Percentiles rank a stretch among this genome's conserved stretches.
Conservation (phyloP, 164 flowering plant species). For the Tinospora cordifolia region DNA sequence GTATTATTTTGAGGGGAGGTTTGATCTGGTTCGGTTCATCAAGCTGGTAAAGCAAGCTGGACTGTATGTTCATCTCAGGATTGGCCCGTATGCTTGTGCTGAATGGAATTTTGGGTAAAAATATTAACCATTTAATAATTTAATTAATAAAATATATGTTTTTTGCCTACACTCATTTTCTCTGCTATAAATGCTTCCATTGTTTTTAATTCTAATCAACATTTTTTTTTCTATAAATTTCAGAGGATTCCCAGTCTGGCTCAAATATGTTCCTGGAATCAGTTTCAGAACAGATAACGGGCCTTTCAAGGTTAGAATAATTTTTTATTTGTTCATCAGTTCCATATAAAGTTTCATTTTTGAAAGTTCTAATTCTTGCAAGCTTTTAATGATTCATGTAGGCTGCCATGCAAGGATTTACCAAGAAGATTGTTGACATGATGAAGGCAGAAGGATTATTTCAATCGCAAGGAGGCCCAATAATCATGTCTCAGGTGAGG, state of each 20-base stretch:
- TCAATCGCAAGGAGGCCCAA: slow-evolving; percentile 87
- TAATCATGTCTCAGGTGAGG: slow-evolving; percentile 72
- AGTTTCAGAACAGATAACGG: slow-evolving; percentile 76
- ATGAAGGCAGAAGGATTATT: slow-evolving; percentile 75
- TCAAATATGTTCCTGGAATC: slow-evolving; percentile 76
- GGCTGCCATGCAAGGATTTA: slow-evolving; percentile 60
- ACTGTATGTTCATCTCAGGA: slow-evolving; percentile 78
- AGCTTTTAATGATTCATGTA: slow-evolving; percentile 18
- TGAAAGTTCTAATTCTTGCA: background rate
- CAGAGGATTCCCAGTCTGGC: slow-evolving; percentile 98
- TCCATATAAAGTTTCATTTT: background rate
- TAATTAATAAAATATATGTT: background rate
- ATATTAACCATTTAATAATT: background rate
- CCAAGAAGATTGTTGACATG: slow-evolving; percentile 67
- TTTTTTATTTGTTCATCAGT: background rate
- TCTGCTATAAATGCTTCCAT: background rate
- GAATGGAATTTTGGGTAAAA: slow-evolving; percentile 98
- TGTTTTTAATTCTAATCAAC: slow-evolving; percentile 4
- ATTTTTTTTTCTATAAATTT: slow-evolving; percentile 13
- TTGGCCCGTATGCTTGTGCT: slow-evolving; percentile 97
- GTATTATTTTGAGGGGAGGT: slow-evolving; percentile 83
- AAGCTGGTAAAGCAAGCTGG: slow-evolving; percentile 81
- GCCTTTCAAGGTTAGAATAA: slow-evolving; percentile 75
- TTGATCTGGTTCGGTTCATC: slow-evolving; percentile 77
- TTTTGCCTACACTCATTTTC: background rate